phyloP scores from a whole-genome alignment of 2,329 filamentous ascomycete genomes.

The Pezicula carpinea region DNA sequence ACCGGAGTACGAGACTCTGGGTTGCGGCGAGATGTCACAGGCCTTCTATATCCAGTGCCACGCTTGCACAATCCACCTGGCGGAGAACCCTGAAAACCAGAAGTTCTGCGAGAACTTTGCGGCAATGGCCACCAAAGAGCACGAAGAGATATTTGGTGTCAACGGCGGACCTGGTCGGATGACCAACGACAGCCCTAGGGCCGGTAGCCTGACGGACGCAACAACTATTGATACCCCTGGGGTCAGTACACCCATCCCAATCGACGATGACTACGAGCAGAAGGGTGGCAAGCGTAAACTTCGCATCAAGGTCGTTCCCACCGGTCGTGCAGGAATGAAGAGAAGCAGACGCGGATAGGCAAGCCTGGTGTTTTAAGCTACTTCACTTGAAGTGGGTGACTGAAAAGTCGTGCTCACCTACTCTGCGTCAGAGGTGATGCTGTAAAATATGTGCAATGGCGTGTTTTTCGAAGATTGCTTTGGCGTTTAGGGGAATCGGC shows the following conservation, averaged over 20 bases:
- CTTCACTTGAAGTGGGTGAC: neutral
- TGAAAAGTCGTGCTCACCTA: too few species aligned
- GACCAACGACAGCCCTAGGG: constrained; percentile 8
- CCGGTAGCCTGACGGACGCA: constrained; percentile 26
- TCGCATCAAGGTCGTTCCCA: neutral
- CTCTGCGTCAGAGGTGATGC: too few species aligned
- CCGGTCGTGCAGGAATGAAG: neutral
- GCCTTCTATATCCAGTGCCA: constrained; percentile 50
- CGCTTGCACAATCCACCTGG: constrained; percentile 35
- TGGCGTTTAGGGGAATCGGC: too few species aligned
- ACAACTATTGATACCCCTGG: constrained; percentile 28
- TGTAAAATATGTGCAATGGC: too few species aligned
- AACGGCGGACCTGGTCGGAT: neutral
- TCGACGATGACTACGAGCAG: constrained; percentile 14
- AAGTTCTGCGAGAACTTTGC: constrained; percentile 25
- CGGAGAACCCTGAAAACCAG: constrained; percentile 22
- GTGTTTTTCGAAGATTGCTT: too few species aligned
- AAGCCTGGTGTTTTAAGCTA: neutral
- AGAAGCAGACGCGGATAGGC: neutral
- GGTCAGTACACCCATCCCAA: constrained; percentile 19
- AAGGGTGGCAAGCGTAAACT: neutral
- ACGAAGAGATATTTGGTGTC: constrained; percentile 12
- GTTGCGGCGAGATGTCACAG: constrained; percentile 34
- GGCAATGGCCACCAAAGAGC: constrained; percentile 17
- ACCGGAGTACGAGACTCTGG: constrained; percentile 46